Evolutionary conservation across 2,329 filamentous ascomycete species (phyloP).

Genomic region (Botrytis deweyae): DNA sequence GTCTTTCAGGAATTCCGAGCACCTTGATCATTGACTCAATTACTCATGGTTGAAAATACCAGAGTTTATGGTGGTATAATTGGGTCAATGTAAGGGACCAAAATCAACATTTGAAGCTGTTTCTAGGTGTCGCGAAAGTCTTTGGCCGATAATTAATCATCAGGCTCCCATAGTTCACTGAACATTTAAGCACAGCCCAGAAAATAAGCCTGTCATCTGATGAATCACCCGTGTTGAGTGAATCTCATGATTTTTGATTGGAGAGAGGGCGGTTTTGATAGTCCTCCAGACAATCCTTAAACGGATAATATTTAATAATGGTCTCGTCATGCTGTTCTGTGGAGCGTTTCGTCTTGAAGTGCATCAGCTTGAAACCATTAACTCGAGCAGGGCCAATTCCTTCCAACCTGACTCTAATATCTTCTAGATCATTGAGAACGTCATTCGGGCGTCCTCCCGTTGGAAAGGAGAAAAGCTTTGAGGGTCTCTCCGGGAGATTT

Average conservation of each 20-base stretch:
- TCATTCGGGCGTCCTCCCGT: background rate
- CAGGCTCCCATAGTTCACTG: background rate
- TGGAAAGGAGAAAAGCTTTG: slow-evolving; percentile 7
- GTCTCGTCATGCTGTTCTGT: background rate
- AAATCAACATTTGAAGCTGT: background rate
- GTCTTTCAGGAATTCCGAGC: background rate
- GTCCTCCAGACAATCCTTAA: slow-evolving; percentile 1
- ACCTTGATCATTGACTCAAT: background rate
- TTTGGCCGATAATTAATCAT: background rate
- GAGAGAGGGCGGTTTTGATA: background rate
- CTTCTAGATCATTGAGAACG: slow-evolving; percentile 1
- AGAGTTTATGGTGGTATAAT: background rate
- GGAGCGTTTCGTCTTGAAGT: background rate
- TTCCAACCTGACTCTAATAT: background rate
- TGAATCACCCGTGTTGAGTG: background rate
- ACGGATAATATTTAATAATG: slow-evolving; percentile 1
- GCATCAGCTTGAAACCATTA: slow-evolving; percentile 10
- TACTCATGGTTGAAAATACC: background rate
- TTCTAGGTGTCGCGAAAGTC: background rate
- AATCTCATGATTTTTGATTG: background rate
- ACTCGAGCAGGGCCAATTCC: slow-evolving; percentile 7
- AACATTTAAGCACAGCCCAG: background rate
- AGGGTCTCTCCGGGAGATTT: background rate
- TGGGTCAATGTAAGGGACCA: background rate
- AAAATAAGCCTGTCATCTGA: background rate